A percentile compares a stretch with the other conserved stretches of the same genome.
Evolutionary conservation across 2,329 filamentous ascomycete genomes (phyloP).

Genomic region (Ascochyta fabae): DNA sequence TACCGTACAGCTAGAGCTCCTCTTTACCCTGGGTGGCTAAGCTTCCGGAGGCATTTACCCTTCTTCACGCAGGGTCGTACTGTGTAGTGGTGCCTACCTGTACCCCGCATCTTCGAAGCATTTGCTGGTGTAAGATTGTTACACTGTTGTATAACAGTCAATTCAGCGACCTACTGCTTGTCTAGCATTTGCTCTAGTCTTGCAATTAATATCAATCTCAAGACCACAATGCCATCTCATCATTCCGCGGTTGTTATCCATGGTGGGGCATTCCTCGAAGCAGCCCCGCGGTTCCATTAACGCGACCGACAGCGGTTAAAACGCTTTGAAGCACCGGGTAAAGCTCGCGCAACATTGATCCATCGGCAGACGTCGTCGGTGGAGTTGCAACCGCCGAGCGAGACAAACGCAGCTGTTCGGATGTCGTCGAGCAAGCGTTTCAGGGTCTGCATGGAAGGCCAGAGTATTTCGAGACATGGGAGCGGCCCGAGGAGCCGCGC

Average conservation of each 20-base stretch:
- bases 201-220: not conserved
- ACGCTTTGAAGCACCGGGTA: slow-evolving; percentile 16
- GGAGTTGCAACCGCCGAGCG: not conserved
- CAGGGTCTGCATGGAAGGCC: slow-evolving; percentile 1
- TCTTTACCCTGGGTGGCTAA: slow-evolving; percentile 26
- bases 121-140: not conserved
- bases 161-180: not conserved
- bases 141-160: not conserved
- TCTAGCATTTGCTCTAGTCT: not conserved
- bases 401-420: not conserved
- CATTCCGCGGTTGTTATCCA: slow-evolving; percentile 13
- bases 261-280: slow-evolving; percentile 13
- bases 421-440: not conserved
- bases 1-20: slow-evolving; percentile 21
- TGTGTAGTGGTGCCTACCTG: not conserved
- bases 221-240: not conserved
- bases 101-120: slow-evolving; percentile 13
- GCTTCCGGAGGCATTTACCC: slow-evolving; percentile 30
- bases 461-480: not conserved
- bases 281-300: slow-evolving; percentile 4
- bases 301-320: slow-evolving; percentile 13
- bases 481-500: not conserved
- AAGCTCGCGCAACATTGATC: slow-evolving; percentile 1
- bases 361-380: slow-evolving; percentile 3
- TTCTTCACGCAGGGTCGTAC: slow-evolving; percentile 15